A percentile compares a stretch with the other conserved stretches of the same genome.
Evolutionary conservation across 257 asterid species (phyloP).

Genomic region (Echites panduratus): DNA sequence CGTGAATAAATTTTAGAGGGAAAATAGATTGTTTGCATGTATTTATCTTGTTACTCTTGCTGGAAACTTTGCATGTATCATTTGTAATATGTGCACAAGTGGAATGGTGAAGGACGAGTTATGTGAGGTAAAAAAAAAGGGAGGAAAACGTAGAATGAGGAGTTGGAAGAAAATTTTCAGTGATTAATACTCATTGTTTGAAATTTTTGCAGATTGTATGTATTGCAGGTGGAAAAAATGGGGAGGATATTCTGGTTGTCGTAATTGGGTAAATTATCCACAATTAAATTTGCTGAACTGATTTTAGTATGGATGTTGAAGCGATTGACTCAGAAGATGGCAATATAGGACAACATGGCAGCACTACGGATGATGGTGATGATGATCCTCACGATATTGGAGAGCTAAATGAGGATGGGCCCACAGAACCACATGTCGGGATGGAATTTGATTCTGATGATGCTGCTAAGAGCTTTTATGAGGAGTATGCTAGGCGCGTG

Average conservation of each 20-base stretch:
- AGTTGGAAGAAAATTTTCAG: background rate
- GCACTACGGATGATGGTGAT: conserved; percentile 41
- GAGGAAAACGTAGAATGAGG: background rate
- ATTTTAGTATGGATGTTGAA: conserved; percentile 37
- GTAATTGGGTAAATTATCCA: background rate
- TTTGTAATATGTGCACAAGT: background rate
- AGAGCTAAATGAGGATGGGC: conserved; percentile 36
- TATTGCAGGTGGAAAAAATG: background rate
- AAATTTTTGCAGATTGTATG: conserved; percentile 4
- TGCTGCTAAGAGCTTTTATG: conserved; percentile 58
- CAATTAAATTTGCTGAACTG: conserved; percentile 17
- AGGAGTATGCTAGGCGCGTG: conserved; percentile 49
- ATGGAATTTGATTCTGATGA: conserved; percentile 65
- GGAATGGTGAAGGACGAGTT: background rate
- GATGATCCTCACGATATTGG: conserved; percentile 40
- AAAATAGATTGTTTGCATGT: background rate
- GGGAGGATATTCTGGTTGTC: background rate
- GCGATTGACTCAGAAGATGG: conserved; percentile 38
- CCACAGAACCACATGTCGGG: conserved; percentile 55
- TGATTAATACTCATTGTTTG: background rate
- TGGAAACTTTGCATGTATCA: background rate
- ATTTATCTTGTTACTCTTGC: background rate
- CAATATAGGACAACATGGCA: conserved; percentile 44
- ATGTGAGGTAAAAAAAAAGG: background rate
- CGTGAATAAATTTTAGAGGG: background rate